Evolutionary conservation across 768 basidiomycete species (phyloP).

Genomic region (Boletus rubroflammeus): DNA sequence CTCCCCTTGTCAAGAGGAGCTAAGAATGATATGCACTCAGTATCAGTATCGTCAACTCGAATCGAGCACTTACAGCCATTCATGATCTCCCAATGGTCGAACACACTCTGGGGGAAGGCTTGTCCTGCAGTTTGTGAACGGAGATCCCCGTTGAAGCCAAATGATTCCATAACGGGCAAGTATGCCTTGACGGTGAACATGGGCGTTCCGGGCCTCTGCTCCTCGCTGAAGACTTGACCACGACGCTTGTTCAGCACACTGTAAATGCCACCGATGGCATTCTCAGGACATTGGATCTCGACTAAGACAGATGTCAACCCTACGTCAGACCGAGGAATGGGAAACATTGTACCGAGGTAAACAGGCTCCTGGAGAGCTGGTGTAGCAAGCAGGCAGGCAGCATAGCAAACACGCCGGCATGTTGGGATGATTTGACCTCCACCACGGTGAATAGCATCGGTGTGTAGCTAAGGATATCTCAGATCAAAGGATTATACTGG

Average conservation of each 20-base stretch:
- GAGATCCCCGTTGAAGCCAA: constrained; percentile 97
- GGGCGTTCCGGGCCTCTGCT: constrained; percentile 94
- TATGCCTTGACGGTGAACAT: constrained; percentile 99
- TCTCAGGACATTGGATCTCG: constrained; percentile 98
- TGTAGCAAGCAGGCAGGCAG: constrained; percentile 86
- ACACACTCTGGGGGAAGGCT: constrained; percentile 95
- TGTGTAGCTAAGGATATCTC: constrained; percentile 62
- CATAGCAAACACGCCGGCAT: constrained; percentile 93
- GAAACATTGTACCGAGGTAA: constrained; percentile 66
- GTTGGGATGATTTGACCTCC: constrained; percentile 98
- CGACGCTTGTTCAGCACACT: constrained; percentile 90
- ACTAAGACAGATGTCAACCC: constrained; percentile 43
- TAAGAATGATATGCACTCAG: constrained; percentile 6
- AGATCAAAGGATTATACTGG: not conserved
- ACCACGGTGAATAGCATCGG: constrained; percentile 99
- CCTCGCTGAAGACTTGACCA: constrained; percentile 97
- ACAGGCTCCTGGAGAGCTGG: constrained; percentile 95
- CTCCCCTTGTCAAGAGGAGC: constrained; percentile 86
- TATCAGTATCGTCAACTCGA: not conserved
- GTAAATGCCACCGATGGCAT: constrained; percentile 97
- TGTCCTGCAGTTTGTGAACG: constrained; percentile 91
- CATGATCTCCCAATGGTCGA: constrained; percentile 92
- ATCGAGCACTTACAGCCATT: constrained; percentile 57
- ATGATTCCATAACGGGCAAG: constrained; percentile 87
- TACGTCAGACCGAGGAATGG: not conserved